A percentile compares a stretch with the other conserved stretches of the same genome.
phyloP scores from a whole-genome alignment of 78 protist genomes.

The Dictyostelium purpureum region DNA sequence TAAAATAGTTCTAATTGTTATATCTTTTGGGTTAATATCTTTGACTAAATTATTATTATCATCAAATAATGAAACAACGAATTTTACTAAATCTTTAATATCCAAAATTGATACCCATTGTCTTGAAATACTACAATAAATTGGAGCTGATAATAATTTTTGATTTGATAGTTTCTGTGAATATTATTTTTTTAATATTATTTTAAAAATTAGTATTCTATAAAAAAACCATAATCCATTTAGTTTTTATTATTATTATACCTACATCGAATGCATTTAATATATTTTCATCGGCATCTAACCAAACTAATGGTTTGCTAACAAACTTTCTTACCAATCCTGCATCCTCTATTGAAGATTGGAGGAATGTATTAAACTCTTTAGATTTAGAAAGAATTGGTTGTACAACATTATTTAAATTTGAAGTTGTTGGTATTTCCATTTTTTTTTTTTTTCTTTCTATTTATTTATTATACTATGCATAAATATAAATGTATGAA shows the following conservation, averaged over 20 bases:
- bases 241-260: neutral
- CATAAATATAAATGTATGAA: neutral
- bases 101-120: conserved; percentile 53
- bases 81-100: conserved; percentile 31
- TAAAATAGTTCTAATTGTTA: conserved; percentile 25
- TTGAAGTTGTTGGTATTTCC: neutral
- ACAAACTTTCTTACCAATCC: conserved; percentile 5
- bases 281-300: conserved; percentile 37
- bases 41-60: conserved; percentile 5
- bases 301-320: conserved; percentile 41
- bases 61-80: conserved; percentile 40
- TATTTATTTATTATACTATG: neutral
- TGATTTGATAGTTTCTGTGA: neutral
- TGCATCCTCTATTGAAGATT: neutral
- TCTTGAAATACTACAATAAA: conserved; percentile 1
- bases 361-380: conserved; percentile 17
- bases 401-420: neutral
- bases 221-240: neutral
- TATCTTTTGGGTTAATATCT: neutral
- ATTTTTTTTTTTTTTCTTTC: neutral
- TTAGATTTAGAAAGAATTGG: neutral
- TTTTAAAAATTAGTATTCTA: neutral
- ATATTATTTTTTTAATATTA: neutral
- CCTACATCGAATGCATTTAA: conserved; percentile 31
- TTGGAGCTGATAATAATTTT: conserved; percentile 41